These are phyloP conservation scores for Ceratocystiopsis brevicomis DNA, from an alignment of 2,329 filamentous ascomycete genomes.

Conservation along the genomic window DNA sequence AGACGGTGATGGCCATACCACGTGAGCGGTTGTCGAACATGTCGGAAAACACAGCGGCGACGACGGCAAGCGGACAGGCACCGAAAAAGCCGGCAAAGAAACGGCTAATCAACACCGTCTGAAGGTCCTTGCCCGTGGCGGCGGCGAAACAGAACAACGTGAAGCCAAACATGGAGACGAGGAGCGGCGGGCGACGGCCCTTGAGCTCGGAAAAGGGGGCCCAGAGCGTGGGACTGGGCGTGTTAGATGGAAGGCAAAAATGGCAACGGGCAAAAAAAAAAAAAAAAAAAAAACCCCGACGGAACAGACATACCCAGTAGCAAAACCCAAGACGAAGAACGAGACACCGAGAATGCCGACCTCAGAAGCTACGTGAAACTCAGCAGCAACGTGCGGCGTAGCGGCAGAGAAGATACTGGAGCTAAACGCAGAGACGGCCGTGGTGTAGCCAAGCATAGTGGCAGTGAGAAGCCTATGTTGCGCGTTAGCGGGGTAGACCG, in stretches of 20 bases:
- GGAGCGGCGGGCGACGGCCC: conserved; percentile 44
- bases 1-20: conserved; percentile 37
- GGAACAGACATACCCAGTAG: conserved; percentile 28
- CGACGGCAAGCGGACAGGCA: conserved; percentile 47
- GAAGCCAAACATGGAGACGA: conserved; percentile 48
- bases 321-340: conserved; percentile 54
- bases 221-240: conserved; percentile 38
- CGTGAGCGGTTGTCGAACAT: conserved; percentile 48
- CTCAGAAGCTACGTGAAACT: conserved; percentile 42
- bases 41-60: conserved; percentile 53
- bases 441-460: conserved; percentile 53
- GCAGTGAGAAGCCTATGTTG: conserved; percentile 37
- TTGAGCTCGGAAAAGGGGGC: conserved; percentile 55
- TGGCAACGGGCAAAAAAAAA: no score
- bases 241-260: no score
- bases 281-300: no score
- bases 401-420: conserved; percentile 59
- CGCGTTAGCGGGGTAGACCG: background rate
- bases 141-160: conserved; percentile 47
- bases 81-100: conserved; percentile 60
- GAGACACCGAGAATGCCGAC: conserved; percentile 47
- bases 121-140: conserved; percentile 47
- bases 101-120: conserved; percentile 49
- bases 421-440: conserved; percentile 50
- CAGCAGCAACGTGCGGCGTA: conserved; percentile 32